These are phyloP conservation scores for Rosa rugosa DNA, from an alignment of 306 rosid species.

Conservation along the genomic window DNA sequence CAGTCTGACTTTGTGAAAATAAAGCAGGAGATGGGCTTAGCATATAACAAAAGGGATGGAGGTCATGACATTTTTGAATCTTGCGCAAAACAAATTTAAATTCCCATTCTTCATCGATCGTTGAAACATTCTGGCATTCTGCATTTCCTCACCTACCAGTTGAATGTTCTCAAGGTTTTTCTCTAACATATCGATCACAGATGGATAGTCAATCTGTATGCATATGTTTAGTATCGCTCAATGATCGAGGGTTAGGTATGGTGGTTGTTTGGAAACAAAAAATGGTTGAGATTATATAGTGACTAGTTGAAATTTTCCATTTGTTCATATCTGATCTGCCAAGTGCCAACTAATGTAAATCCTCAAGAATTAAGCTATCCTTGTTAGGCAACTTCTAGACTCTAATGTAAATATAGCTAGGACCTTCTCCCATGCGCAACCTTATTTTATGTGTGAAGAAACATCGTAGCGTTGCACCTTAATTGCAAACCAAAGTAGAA, in stretches of 20 bases:
- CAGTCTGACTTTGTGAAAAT: constrained; percentile 12
- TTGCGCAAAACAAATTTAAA: background rate
- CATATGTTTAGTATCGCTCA: background rate
- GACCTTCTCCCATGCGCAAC: background rate
- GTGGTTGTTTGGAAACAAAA: background rate
- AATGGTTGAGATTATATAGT: background rate
- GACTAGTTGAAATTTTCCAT: background rate
- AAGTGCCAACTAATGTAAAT: background rate
- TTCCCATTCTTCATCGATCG: background rate
- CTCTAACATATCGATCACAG: background rate
- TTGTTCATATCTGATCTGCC: background rate
- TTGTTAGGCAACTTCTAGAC: background rate
- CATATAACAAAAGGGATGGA: background rate
- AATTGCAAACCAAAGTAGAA: background rate
- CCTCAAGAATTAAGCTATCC: background rate
- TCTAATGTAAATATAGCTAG: background rate
- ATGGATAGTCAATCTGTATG: background rate
- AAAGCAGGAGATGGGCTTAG: constrained; percentile 12
- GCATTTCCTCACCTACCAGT: background rate
- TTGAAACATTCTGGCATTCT: constrained; percentile 7
- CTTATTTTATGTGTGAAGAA: background rate
- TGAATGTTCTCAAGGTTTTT: background rate
- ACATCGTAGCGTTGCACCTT: background rate
- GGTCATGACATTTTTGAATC: background rate
- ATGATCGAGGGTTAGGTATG: background rate